Evolutionary conservation across 352 stramenopile genomes (phyloP), one percentile per base, ranked within the genome.

Genomic region (Pythium phragmiticola): DNA sequence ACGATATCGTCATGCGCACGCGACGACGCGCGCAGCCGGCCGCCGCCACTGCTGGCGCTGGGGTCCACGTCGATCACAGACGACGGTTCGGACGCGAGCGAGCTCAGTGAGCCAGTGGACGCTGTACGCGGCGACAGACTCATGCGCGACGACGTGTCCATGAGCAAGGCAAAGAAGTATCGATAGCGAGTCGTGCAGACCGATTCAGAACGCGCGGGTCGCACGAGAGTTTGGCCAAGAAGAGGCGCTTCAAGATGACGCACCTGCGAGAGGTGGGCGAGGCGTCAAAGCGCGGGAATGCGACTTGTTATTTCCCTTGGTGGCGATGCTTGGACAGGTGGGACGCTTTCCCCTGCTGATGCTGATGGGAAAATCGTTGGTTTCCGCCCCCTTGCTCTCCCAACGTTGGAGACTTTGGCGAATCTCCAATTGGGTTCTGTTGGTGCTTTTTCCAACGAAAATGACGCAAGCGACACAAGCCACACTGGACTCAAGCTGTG

Each of bases 1-100:
- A 82, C 74, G 43, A 94, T 58, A 21, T 91, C 80, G 19, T 89
- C 78, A 45, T 85, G 73, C 2, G 72, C 37, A 23, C 75, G 68
- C 16, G 80, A 83, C 49, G 82, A 76, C 26, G 61, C 63, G 30
- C 47, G 45, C 23, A 59, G 23, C 23, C 23, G 33, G 13, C 39
- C 57, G 42, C 48, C 57, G 33, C 48, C 30, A 41, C 54, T 48
- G 54, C 41, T 42, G 19, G 19, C 33, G 45, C 45, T 36, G 19
- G 57, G 19, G 16, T 62, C 51, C 49, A 50, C 41, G 49, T 33
- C 37, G 43, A 59, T 57, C n/a, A 49, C 26, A 21, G 54, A n/a
- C 42, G 50, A 26, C 56, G 47, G 37, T 33, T 69, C 63, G 55
- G 63, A 65, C 30, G 48, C 49, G 30, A 69, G 45, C 34, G 64